Conservation (phyloP, 805 yeast species). For the Yamadazyma laniorum region DNA sequence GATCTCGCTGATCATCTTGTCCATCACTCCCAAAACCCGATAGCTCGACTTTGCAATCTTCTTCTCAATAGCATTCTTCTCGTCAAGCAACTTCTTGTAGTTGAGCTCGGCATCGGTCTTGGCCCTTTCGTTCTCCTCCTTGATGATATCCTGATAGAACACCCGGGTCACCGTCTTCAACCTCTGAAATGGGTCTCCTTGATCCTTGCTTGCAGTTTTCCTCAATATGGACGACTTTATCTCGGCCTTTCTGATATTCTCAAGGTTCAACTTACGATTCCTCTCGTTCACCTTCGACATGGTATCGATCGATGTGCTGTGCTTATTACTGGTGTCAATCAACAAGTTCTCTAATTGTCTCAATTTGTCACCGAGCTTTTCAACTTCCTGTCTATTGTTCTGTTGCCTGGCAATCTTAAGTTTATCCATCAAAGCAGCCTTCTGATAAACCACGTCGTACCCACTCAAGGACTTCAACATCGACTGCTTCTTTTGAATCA, state of each 20-base stretch:
- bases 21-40: slow-evolving; percentile 58
- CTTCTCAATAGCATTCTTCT: slow-evolving; percentile 44
- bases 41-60: slow-evolving; percentile 50
- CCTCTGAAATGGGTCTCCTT: slow-evolving; percentile 81
- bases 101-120: slow-evolving; percentile 51
- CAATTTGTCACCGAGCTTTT: slow-evolving; percentile 33
- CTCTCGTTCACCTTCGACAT: slow-evolving; percentile 78
- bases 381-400: slow-evolving; percentile 35
- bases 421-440: slow-evolving; percentile 69
- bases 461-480: slow-evolving; percentile 44
- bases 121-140: slow-evolving; percentile 59
- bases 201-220: slow-evolving; percentile 45
- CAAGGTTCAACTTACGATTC: slow-evolving; percentile 78
- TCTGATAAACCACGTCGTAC: slow-evolving; percentile 68
- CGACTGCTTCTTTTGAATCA: slow-evolving; percentile 69
- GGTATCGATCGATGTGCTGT: slow-evolving; percentile 41
- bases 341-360: slow-evolving; percentile 48
- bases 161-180: slow-evolving; percentile 83
- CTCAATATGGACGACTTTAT: slow-evolving; percentile 56
- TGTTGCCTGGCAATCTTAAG: slow-evolving; percentile 71
- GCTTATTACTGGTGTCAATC: slow-evolving; percentile 35
- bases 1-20: slow-evolving; percentile 49
- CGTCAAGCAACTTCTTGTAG: slow-evolving; percentile 37
- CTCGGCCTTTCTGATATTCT: slow-evolving; percentile 78
- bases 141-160: slow-evolving; percentile 62